Evolutionary conservation across 805 yeast species (phyloP).

Genomic region (Dipodascopsis uninucleata): DNA sequence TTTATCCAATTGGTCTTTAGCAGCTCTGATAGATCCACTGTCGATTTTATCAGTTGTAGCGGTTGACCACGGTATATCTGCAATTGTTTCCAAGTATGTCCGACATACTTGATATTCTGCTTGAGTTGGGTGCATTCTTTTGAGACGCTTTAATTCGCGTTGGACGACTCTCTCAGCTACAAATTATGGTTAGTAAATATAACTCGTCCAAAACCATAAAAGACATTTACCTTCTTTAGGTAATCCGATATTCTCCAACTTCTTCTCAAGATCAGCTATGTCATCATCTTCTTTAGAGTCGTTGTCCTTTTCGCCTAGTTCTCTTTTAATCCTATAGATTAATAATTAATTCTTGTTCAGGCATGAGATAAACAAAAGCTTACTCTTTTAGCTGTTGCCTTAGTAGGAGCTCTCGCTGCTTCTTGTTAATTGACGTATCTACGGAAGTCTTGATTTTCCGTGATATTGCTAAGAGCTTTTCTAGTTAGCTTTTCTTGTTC

Average conservation of each 20-base stretch:
- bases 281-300: constrained; percentile 39
- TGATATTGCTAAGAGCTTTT: too few species aligned
- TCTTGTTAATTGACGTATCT: constrained; percentile 27
- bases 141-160: constrained; percentile 39
- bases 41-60: constrained; percentile 31
- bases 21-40: constrained; percentile 45
- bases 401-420: constrained; percentile 33
- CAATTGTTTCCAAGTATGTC: constrained; percentile 40
- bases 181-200: neutral
- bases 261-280: constrained; percentile 32
- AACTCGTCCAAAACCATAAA: neutral
- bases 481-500: too few species aligned
- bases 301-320: constrained; percentile 30
- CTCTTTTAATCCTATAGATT: constrained; percentile 28
- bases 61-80: constrained; percentile 41
- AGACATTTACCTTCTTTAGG: constrained; percentile 30
- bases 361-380: neutral
- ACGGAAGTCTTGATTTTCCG: constrained; percentile 30
- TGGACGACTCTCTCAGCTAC: constrained; percentile 37
- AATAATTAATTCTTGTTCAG: neutral
- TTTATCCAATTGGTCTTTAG: constrained; percentile 57
- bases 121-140: constrained; percentile 41
- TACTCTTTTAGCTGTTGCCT: constrained; percentile 28
- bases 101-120: constrained; percentile 44
- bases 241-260: constrained; percentile 30